Base-by-base conservation (phyloP, 805 yeast genomes). In the Starmerella riodocensis region DNA sequence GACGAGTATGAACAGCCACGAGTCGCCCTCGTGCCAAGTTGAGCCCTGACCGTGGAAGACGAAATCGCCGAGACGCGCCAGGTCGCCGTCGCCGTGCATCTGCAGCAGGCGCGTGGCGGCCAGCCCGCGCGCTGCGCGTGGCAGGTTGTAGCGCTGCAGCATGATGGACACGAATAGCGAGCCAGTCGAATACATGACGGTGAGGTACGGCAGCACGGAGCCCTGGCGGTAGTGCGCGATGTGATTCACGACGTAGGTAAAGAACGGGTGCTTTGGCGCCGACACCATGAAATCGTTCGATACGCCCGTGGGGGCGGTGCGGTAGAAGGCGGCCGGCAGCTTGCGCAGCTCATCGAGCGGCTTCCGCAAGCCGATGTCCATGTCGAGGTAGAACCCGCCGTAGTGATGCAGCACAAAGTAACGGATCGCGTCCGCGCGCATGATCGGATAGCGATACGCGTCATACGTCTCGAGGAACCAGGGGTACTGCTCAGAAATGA, bases 231-330 rank as follows among this genome's bases (percentile, higher is more conserved):
- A 78, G 37, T 60, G 65, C 45, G 74, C 60, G 44, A 86, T 65
- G 34, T 70, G 70, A 45, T 77, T 78, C 44, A 83, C 69, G 14
- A 70, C 79, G 53, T 76, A 76, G 34, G 69, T 57, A 63, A 82
- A 83, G 61, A 85, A 82, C 3, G 94, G 94, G 59, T 86, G 96
- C 35, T 68, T 65, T 25, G 93, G 94, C 11, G 79, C 77, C 3
- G 88, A 65, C 9, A 93, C 94, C 93, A 86, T 80, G 13, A 85
- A 85, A 56, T 85, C 94, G 58, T 86, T 86, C 4, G 94, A 81
- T 29, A 86, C 74, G 37, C 96, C 96, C 0, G 93, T 79, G 20
- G 96, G 96, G 4, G 71, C 61, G 1, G 96, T 85, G 55, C 82
- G 81, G 47, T 95, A 68, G 12, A 81, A 84, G 64, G 82, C 82